Conservation (phyloP, 2,329 filamentous ascomycete genomes). For the Coniochaeta hoffmannii region DNA sequence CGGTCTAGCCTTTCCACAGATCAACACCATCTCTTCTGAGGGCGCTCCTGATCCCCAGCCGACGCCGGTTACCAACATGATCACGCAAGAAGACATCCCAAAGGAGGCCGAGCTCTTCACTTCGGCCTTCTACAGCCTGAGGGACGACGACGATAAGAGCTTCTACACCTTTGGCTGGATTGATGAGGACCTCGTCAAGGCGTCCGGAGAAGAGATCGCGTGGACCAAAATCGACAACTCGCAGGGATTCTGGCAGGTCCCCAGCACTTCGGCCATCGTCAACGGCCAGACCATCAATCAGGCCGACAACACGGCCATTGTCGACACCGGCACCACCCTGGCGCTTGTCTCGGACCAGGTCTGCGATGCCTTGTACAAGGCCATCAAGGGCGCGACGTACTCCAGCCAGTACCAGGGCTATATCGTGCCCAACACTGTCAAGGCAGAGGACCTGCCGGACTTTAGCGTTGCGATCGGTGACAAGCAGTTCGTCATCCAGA, state of each 20-base stretch:
- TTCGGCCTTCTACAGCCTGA: slow-evolving; percentile 50
- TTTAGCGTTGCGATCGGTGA: slow-evolving; percentile 58
- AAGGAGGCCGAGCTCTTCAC: slow-evolving; percentile 53
- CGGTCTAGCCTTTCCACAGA: slow-evolving; percentile 56
- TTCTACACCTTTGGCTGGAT: slow-evolving; percentile 73
- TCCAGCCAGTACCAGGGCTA: slow-evolving; percentile 53
- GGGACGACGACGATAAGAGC: slow-evolving; percentile 39
- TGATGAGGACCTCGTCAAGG: slow-evolving; percentile 52
- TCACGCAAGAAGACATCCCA: slow-evolving; percentile 37
- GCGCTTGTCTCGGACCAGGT: slow-evolving; percentile 55
- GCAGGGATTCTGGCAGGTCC: slow-evolving; percentile 62
- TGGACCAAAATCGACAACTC: slow-evolving; percentile 57
- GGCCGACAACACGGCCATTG: slow-evolving; percentile 56
- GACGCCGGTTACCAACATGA: slow-evolving; percentile 65
- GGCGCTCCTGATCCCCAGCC: slow-evolving; percentile 39
- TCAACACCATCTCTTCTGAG: slow-evolving; percentile 49
- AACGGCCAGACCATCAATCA: slow-evolving; percentile 45
- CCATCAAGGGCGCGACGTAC: slow-evolving; percentile 54
- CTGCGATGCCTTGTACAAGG: slow-evolving; percentile 54
- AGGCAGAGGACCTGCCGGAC: slow-evolving; percentile 46
- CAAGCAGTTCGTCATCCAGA: slow-evolving; percentile 51
- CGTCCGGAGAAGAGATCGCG: slow-evolving; percentile 43
- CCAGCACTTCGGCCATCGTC: slow-evolving; percentile 48
- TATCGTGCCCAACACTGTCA: slow-evolving; percentile 48
- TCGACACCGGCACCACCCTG: slow-evolving; percentile 65